Base-by-base conservation (phyloP, 768 basidiomycete species). In the Trametes sanguinea region DNA sequence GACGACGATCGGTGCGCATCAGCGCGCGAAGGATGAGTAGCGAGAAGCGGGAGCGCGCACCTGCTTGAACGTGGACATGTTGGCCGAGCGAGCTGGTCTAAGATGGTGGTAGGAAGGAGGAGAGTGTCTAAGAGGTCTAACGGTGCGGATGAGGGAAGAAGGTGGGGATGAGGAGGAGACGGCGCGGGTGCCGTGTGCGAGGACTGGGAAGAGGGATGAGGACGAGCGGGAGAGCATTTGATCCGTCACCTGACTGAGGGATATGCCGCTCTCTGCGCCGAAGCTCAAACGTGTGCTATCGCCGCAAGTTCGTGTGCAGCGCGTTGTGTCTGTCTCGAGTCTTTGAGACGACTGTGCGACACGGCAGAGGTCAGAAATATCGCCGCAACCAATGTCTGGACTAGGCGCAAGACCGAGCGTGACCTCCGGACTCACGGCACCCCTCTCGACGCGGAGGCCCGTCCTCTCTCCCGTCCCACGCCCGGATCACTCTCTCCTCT, bases 51-150 rank as follows among this genome's bases (percentile, higher is more conserved):
- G 27, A 11, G 42, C 16, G 45, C 61, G 55, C 35, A 77, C 76
- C 74, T 76, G 75, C 62, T 71, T 75, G 62, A 76, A 76, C 13
- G 66, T 52, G 22, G 75, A 72, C 75, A 76, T 76, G 50, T 58
- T 67, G 67, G 61, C 64, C 9, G 52, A 48, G 27, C 4, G 37
- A 42, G 35, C 27, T 52, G 54, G 43, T 53, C 57, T 16, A 62
- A 43, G 48, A 37, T 42, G 14, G 51, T 37, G 51, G 50, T 27
- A 45, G 47, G 10, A 32, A 17, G 22, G 45, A 32, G 53, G 40
- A 13, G 48, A 58, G 44, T 50, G 62, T 16, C 7, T 44, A 51
- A 44, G 57, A 47, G 45, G 45, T 39, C 39, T 39, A 39, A 22
- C 22, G 22, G 39, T 39, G 39, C 39, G 39, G 39, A 39, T 22